Percentiles rank a stretch among this genome's conserved stretches.
phyloP scores from a whole-genome alignment of 805 yeast genomes.

The Aciculoconidium aculeatum region DNA sequence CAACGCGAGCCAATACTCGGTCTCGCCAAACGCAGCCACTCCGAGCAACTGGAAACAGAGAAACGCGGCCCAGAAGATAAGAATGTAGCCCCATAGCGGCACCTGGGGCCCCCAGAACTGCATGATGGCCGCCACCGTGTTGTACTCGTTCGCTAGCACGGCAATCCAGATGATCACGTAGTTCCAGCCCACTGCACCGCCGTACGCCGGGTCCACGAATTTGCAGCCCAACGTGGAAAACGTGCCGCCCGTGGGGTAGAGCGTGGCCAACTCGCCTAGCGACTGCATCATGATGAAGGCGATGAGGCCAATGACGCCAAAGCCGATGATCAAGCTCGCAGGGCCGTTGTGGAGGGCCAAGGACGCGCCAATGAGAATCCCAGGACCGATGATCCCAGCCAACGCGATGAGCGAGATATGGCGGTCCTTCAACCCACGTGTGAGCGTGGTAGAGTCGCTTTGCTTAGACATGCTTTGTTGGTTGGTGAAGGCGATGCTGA shows the following conservation, averaged over 20 bases:
- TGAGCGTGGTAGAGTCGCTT: too few relatives aligned
- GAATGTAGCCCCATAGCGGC: constrained; percentile 50
- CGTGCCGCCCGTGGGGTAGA: constrained; percentile 46
- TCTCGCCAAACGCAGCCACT: constrained; percentile 51
- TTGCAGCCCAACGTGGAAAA: constrained; percentile 48
- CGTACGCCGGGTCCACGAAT: constrained; percentile 50
- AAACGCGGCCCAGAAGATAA: constrained; percentile 48
- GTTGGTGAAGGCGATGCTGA: too few relatives aligned
- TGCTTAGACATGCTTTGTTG: too few relatives aligned
- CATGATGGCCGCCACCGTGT: constrained; percentile 45
- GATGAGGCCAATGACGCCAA: constrained; percentile 46
- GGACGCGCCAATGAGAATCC: constrained; percentile 50
- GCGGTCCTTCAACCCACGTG: constrained; percentile 43
- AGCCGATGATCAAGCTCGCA: constrained; percentile 47
- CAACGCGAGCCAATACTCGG: constrained; percentile 49
- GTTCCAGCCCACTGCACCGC: constrained; percentile 49
- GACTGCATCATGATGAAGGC: constrained; percentile 51
- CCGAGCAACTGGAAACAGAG: constrained; percentile 46
- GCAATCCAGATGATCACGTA: constrained; percentile 55
- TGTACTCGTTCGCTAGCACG: constrained; percentile 50
- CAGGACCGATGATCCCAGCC: constrained; percentile 60
- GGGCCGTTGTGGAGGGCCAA: constrained; percentile 47
- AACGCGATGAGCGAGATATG: constrained; percentile 47
- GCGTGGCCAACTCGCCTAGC: constrained; percentile 51
- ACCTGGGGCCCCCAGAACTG: constrained; percentile 46